Evolutionary conservation across 2,329 filamentous ascomycete genomes (phyloP), one percentile per base, ranked within the genome.

Genomic region (Sclerotinia spermophila): DNA sequence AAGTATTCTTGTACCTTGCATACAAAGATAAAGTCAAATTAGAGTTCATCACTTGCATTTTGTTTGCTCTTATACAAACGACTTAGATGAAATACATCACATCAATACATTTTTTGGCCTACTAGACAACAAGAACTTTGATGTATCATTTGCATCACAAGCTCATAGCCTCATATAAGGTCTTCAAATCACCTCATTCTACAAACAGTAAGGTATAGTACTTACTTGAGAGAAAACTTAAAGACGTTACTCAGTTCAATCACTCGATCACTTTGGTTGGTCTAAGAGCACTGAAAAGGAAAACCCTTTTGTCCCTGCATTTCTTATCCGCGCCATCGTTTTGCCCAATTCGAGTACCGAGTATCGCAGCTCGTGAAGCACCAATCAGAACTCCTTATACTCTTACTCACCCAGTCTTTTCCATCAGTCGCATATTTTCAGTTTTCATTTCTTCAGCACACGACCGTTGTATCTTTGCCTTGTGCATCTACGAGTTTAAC

Each of bases 271-370:
- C 58, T 69, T 53, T 69, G 44, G 56, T 62, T 69, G 58, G 35
- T 19, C 30, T 19, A 15, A 53, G 56, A 64, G 56, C 35, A 69
- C 38, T 24, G 44, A 7, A 64, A 24, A 55, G 48, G 48, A 38
- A 44, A 64, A 45, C 8, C 24, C n/a, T 64, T 59, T 62, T 48
- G 58, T 69, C 58, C 59, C 67, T 62, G 55, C 67, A 59, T 69
- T 51, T 40, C 59, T 69, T 66, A 66, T 69, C 59, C 44, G 59
- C 68, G 45, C 48, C 59, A 30, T 56, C 33, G 40, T 61, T 56
- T 69, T 55, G 27, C 27, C 59, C 68, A 48, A 64, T 44, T 45
- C 53, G 42, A 69, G 68, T 69, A 69, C 59, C 68, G 48, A 69
- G 61, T 30, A 48, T 69, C 51, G 40, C 59, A 65, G 59, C 60